Evolutionary conservation across 129 eudicot species (phyloP), one percentile per base, ranked within the genome.

Genomic region (Gnaphalium uliginosum): DNA sequence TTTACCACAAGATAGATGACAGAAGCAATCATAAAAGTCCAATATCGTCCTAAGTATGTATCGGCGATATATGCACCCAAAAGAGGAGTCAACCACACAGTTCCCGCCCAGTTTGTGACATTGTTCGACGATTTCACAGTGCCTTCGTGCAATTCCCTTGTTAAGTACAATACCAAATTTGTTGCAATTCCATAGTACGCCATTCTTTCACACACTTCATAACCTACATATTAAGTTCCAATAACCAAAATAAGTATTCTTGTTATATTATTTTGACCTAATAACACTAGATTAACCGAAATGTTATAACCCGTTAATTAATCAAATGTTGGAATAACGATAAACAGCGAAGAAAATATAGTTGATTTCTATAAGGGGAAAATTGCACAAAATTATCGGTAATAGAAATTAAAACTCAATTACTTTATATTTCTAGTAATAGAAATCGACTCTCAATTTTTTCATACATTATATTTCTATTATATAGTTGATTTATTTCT

Each of bases 41-140:
- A 87, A n/a, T 87, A 89, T 59, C 96, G 72, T n/a, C 96, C 96
- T 2, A 89, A 80, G 56, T 76, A 79, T 56, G 90, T 37, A 72
- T 89, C 96, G 0, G 96, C 96, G 0, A 89, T 73, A 68, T 87
- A 89, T 57, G 96, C 96, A 18, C 96, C 96, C 50, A 89, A 27
- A 71, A 87, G 72, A 35, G 96, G 96, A 13, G 96, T 85, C 71
- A 89, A 18, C 96, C 96, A 89, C 60, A 87, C 88, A 3, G 92
- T 87, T 10, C 92, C 96, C 2, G 76, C 77, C 96, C 96, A 89
- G 26, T 89, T 89, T 13, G 96, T 89, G 77, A 89, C 96, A 83
- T 89, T 85, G 69, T 89, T 89, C 19, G 96, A 76, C 1, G 96
- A 85, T 79, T 73, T 83, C n/a, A 89, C 96, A 8, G 96, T 89